These are phyloP conservation scores for Stylonectria norvegica DNA, from an alignment of 2,329 filamentous ascomycete genomes.

Conservation along the genomic window DNA sequence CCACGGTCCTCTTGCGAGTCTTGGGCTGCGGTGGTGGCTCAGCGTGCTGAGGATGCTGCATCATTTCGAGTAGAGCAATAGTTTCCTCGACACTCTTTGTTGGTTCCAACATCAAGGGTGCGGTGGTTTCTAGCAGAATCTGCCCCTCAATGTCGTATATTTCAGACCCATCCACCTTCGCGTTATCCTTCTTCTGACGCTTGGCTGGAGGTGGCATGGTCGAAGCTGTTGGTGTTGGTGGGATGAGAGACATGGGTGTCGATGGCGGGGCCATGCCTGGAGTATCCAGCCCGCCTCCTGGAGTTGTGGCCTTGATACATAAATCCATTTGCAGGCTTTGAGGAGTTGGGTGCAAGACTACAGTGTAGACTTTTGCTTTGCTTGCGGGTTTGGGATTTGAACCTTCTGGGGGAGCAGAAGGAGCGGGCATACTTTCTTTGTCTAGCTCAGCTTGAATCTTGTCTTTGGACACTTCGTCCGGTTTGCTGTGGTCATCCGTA, in stretches of 20 bases:
- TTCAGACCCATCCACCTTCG: constrained; percentile 72
- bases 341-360: constrained; percentile 80
- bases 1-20: constrained; percentile 86
- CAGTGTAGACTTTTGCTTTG: constrained; percentile 68
- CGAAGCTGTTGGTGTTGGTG: constrained; percentile 59
- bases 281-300: constrained; percentile 34
- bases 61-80: constrained; percentile 65
- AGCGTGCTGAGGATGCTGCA: constrained; percentile 74
- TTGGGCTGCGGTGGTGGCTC: constrained; percentile 78
- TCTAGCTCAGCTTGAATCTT: constrained; percentile 39
- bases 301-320: constrained; percentile 69
- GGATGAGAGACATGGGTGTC: constrained; percentile 60
- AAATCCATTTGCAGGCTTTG: constrained; percentile 74
- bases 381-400: constrained; percentile 31
- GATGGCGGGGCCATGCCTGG: constrained; percentile 58
- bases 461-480: constrained; percentile 34
- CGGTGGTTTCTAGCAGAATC: constrained; percentile 68
- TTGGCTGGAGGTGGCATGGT: constrained; percentile 61
- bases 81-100: constrained; percentile 66
- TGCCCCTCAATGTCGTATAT: constrained; percentile 73
- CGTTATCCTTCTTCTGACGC: constrained; percentile 65
- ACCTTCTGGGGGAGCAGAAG: constrained; percentile 44
- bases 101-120: constrained; percentile 74
- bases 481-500: constrained; percentile 29
- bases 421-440: constrained; percentile 57